Evolutionary conservation across 257 asterid genomes (phyloP), one percentile per base, ranked within the genome.

Genomic region (Capsicum pubescens): DNA sequence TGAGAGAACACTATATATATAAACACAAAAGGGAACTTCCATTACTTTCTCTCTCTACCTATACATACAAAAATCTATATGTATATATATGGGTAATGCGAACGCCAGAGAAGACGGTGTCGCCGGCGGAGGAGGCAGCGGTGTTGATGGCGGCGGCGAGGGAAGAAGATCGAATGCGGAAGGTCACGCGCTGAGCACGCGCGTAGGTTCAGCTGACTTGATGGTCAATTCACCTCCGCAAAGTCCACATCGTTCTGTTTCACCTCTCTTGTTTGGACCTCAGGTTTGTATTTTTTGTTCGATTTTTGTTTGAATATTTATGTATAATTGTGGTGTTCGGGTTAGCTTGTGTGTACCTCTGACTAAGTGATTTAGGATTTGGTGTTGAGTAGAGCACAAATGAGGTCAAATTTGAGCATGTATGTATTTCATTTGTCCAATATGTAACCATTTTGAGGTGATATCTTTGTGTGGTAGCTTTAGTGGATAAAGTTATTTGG

Each of bases 151-250:
- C 39, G 89, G 80, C 4, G 88, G 74, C 9, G 87, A 68, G 48
- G 87, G 69, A 36, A 90, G 82, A 80, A 90, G 83, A 83, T 83
- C 90, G 39, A 72, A 64, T 50, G 82, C 19, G 50, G 85, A 84
- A 42, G 81, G 81, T 81, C 93, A 91, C 87, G 90, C 88, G 84
- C 90, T 81, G 63, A 19, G 60, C 0, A 59, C 78, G 78, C 89
- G 90, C 81, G 92, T 93, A 63, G 86, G 87, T n/a, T 91, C 94
- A 2, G 85, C 85, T n/a, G 98, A 95, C 89, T 85, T 89, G 56
- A 93, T 92, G 95, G 87, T 87, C 44, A 92, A 92, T 86, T 92
- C 94, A 60, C 95, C 97, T 55, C 90, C 93, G 59, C 94, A 64
- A 13, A 93, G 90, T 68, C 93, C 90, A n/a, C 89, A 84, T 21